A percentile compares a stretch with the other conserved stretches of the same genome.
These are phyloP conservation scores for Niveomyces coronatus DNA, from an alignment of 2,329 filamentous ascomycete genomes.

Conservation along the genomic window DNA sequence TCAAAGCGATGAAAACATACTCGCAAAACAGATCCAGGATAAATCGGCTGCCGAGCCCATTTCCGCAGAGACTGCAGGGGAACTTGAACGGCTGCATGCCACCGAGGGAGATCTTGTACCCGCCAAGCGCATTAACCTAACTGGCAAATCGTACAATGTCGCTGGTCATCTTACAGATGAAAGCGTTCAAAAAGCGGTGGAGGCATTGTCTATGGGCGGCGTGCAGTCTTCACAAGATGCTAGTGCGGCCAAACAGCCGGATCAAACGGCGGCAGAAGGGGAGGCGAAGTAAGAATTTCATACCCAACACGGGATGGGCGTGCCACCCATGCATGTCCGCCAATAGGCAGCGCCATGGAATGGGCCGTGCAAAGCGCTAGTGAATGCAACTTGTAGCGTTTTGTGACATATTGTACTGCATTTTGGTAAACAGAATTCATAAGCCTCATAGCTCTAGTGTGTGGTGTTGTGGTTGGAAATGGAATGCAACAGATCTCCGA, in stretches of 20 bases:
- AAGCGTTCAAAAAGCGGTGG: constrained; percentile 1
- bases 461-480: too few relatives aligned
- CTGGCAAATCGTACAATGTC: neutral
- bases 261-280: too few relatives aligned
- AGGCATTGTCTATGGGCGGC: neutral
- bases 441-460: too few relatives aligned
- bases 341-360: too few relatives aligned
- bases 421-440: too few relatives aligned
- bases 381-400: too few relatives aligned
- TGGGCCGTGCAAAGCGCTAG: too few relatives aligned
- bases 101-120: constrained; percentile 16
- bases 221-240: neutral
- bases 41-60: constrained; percentile 7
- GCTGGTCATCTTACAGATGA: neutral
- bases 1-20: constrained; percentile 11
- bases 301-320: too few relatives aligned
- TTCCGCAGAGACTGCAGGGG: constrained; percentile 9
- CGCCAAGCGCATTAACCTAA: constrained; percentile 15
- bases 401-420: too few relatives aligned
- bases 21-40: constrained; percentile 13
- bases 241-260: neutral
- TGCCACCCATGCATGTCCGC: too few relatives aligned
- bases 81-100: constrained; percentile 14
- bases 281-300: too few relatives aligned
- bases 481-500: too few relatives aligned